Evolutionary conservation across 371 early-diverging fungal species (phyloP), one percentile per base, ranked within the genome.

Genomic region (Thermomucor indicae-seudaticae): DNA sequence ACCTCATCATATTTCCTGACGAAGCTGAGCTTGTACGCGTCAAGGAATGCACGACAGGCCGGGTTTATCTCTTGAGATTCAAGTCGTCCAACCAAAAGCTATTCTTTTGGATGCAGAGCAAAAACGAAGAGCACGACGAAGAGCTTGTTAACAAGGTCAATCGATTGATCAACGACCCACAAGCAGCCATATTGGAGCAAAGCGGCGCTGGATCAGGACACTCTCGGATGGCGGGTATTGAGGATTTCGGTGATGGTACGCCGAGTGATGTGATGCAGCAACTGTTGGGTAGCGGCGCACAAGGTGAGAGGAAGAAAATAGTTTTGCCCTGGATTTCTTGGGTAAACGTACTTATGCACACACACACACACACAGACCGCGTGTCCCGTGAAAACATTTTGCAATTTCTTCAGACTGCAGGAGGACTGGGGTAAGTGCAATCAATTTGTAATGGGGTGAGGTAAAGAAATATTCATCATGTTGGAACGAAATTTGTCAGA

Each of bases 61-160:
- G 91, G 43, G 90, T 90, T 0, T 80, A 81, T 57, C 64, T 88
- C 29, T 72, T 91, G 30, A 79, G 81, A 58, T 90, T 88, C 68
- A 81, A 81, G 62, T 83, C 89, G 0, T 87, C 89, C 4, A 69
- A 73, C 55, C 82, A 83, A 58, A 80, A 83, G 29, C 60, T 78
- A 38, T 90, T 91, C 64, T 89, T 86, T 51, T 91, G 92, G 92
- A 81, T 90, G 74, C 92, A 91, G 57, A 81, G 75, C 43, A 67
- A 77, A 27, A 75, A 78, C 43, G 72, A 66, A 20, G 76, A 75
- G 14, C 67, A 75, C 51, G 85, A 85, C 49, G 72, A 68, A 31
- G 81, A 79, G 46, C 43, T 75, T 23, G 65, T 74, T 43, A 58
- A 50, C 4, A 63, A 70, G 34, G 75, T 83, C 25, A 85, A 85